Evolutionary conservation across 768 basidiomycete genomes (phyloP), one percentile per base, ranked within the genome.

Genomic region (Omphalotus guepiniiformis): DNA sequence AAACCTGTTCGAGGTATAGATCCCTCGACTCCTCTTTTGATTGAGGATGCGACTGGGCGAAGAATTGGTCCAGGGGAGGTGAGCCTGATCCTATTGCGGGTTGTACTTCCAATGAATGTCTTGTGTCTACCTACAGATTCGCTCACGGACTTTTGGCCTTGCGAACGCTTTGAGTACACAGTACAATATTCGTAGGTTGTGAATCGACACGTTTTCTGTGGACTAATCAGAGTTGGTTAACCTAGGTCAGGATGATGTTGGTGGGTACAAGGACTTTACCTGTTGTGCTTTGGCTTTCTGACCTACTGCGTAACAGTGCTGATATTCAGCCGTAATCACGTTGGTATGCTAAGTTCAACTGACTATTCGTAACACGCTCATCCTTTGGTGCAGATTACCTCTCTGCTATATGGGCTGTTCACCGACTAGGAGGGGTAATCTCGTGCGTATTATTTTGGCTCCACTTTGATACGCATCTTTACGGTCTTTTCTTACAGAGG

Each of bases 261-360:
- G 79, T 75, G 62, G n/a, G 72, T 63, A 29, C 7, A 13, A 21
- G 19, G 21, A 26, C 12, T 26, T 30, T 11, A 30, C 30, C 9
- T 4, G 6, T n/a, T 9, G 30, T n/a, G 30, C 30, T 32, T n/a
- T 9, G 30, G 9, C 9, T 32, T 15, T 32, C 26, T 9, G 2
- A 18, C 3, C n/a, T 23, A 3, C 19, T 19, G 26, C 3, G 12
- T 3, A 8, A 25, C 53, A 85, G 85, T 83, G 6, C 67, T 83
- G 47, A 57, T 85, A 34, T 84, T 79, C 60, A 82, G 82, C 50
- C 73, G 80, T 23, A 88, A 88, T 58, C 80, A 85, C 54, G 58
- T 85, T 34, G 83, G 82, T 80, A 52, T 34, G 71, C 13, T 29
- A 16, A 23, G 3, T 18, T 6, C 27, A 15, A 36, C 16, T 43